Conservation (phyloP, 2,329 filamentous ascomycete species). For the Biscogniauxia marginata region DNA sequence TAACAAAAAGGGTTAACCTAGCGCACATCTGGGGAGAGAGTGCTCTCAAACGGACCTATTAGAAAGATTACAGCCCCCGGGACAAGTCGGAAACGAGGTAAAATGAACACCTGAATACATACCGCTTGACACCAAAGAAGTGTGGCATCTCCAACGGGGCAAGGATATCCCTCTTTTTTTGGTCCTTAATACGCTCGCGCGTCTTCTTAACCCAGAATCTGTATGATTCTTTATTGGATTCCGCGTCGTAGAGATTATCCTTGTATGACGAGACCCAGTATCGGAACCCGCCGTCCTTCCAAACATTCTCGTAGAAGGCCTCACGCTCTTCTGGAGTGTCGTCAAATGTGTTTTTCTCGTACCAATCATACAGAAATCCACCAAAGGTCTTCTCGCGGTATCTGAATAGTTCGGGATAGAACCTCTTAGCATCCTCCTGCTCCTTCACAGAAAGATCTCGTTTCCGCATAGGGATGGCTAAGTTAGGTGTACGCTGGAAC, state of each 20-base stretch:
- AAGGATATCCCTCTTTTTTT: slow-evolving; percentile 47
- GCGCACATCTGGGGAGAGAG: too few relatives aligned
- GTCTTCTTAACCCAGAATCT: slow-evolving; percentile 55
- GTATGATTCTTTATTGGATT: slow-evolving; percentile 54
- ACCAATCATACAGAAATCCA: slow-evolving; percentile 58
- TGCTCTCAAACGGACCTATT: too few relatives aligned
- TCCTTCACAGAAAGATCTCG: slow-evolving; percentile 47
- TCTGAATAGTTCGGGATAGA: slow-evolving; percentile 52
- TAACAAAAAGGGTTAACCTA: too few relatives aligned
- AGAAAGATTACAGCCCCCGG: too few relatives aligned
- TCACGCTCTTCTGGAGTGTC: slow-evolving; percentile 50
- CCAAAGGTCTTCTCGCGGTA: slow-evolving; percentile 52
- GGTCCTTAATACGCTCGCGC: slow-evolving; percentile 48
- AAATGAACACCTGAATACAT: background rate
- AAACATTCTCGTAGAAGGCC: slow-evolving; percentile 48
- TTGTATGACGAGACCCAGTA: slow-evolving; percentile 55
- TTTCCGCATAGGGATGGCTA: slow-evolving; percentile 61
- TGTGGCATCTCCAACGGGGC: slow-evolving; percentile 53
- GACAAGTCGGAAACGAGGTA: background rate
- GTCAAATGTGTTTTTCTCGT: slow-evolving; percentile 55
- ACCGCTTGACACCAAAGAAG: slow-evolving; percentile 24
- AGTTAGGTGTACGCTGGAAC: slow-evolving; percentile 67
- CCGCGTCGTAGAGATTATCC: slow-evolving; percentile 44
- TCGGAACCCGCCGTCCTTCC: slow-evolving; percentile 52
- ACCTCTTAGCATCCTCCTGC: slow-evolving; percentile 45